A percentile compares a stretch with the other conserved stretches of the same genome.
Conservation (phyloP, 306 rosid species). For the Corylus avellana region DNA sequence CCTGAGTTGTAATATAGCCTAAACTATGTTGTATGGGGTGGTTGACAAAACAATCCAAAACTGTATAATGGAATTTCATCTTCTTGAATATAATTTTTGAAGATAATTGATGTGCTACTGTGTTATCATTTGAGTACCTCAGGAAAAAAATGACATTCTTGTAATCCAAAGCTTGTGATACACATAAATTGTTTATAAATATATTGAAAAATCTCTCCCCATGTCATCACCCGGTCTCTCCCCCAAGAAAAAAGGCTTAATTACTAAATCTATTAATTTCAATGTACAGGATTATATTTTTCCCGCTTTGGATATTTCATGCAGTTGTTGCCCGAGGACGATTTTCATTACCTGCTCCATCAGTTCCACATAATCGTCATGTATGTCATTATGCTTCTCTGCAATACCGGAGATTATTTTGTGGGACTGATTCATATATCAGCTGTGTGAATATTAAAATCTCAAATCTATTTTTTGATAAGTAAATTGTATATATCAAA, state of each 20-base stretch:
- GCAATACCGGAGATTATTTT: slow-evolving; percentile 19
- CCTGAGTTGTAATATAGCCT: not conserved
- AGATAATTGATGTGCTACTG: not conserved
- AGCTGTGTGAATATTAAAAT: not conserved
- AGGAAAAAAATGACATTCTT: not conserved
- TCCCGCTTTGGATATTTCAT: slow-evolving; percentile 94
- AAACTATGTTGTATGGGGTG: not conserved
- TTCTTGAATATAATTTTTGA: not conserved
- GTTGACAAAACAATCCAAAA: not conserved
- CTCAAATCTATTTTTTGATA: slow-evolving; percentile 8
- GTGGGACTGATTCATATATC: slow-evolving; percentile 8
- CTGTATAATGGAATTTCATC: not conserved
- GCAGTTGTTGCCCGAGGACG: slow-evolving; percentile 94
- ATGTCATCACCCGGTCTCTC: not conserved
- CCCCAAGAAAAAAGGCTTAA: slow-evolving; percentile 1
- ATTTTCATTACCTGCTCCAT: slow-evolving; percentile 96
- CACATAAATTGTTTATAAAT: not conserved
- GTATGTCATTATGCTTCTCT: slow-evolving; percentile 47
- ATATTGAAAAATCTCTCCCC: not conserved
- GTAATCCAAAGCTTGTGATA: not conserved
- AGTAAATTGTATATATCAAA: no score
- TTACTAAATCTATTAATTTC: slow-evolving; percentile 24
- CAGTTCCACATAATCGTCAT: slow-evolving; percentile 90
- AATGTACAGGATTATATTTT: slow-evolving; percentile 70
- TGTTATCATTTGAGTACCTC: not conserved